Base-by-base conservation (phyloP, 305 asterid species). In the Striga hermonthica region DNA sequence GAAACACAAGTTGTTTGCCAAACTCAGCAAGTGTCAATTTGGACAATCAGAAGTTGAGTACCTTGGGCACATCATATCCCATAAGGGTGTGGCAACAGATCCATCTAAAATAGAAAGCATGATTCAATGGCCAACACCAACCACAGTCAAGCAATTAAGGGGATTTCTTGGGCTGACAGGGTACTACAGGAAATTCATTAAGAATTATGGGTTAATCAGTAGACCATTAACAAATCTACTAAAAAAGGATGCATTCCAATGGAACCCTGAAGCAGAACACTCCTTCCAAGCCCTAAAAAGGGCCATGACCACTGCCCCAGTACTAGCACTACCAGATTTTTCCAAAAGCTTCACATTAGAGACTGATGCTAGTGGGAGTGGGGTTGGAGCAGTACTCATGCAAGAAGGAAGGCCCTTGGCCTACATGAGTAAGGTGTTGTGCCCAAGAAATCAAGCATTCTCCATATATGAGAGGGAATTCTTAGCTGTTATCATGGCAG, bases 71-170 rank as follows among this genome's bases (percentile, higher is more conserved):
- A 12, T 60, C 7, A 38, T 44, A 34, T 43, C 10, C 9, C 41
- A 31, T 9, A 22, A 56, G 15, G 71, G 55, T 4, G 64, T 55
- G 6, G 15, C 67, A 38, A 62, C 60, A 22, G 60, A 55, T 8
- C 60, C 60, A 0, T 6, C 12, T 16, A 55, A 28, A 55, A 8
- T 22, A 0, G 31, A 22, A 2, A 22, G 31, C 2, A 22, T 22
- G 31, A 22, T 2, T 2, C 1, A 2, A 2, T 47, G 53, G 53
- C 10, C 53, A 10, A 47, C 4, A 4, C 11, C 53, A 4, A 47
- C 7, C 5, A 47, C 7, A 4, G 7, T 47, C 0, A 47, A 47
- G 0, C 13, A n/a, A 12, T 3, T 47, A 4, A 47, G 53, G 14
- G 53, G 7, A 9, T 47, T 47, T 6, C 11, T 47, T 4, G 53